Conservation (phyloP, 1,284 basidiomycete species). For the Spongiforma sp. region DNA sequence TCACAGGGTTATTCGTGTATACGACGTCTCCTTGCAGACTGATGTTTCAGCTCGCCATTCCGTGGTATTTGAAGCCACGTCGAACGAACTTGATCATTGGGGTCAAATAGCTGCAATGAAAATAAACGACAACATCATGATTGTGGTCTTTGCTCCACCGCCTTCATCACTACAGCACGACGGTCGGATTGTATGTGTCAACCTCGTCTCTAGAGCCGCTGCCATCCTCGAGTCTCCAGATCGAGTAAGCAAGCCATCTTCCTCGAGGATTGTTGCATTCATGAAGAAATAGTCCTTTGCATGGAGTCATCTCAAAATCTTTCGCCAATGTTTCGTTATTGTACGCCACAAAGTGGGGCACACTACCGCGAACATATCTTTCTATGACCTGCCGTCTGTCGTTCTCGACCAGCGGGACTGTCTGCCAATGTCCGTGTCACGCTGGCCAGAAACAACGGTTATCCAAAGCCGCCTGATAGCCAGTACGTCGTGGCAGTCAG, state of each 20-base stretch:
- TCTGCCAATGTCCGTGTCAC: conserved; percentile 1
- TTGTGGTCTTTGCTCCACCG: conserved; percentile 11
- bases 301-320: conserved; percentile 19
- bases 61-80: conserved; percentile 26
- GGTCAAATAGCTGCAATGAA: conserved; percentile 26
- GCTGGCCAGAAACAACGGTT: conserved; percentile 23
- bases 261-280: conserved; percentile 3
- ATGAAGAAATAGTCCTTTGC: conserved; percentile 13
- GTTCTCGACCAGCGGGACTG: conserved; percentile 14
- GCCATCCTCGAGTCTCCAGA: conserved; percentile 21
- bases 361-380: conserved; percentile 15
- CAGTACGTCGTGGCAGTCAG: conserved; percentile 22
- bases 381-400: conserved; percentile 24
- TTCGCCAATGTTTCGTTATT: conserved; percentile 17
- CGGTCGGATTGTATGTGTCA: conserved; percentile 26
- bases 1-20: conserved; percentile 27
- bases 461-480: conserved; percentile 12
- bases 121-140: conserved; percentile 24
- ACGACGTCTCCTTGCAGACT: conserved; percentile 18
- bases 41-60: conserved; percentile 3
- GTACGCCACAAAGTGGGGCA: not conserved
- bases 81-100: conserved; percentile 18
- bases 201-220: conserved; percentile 18
- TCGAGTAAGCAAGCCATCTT: conserved; percentile 19
- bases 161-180: conserved; percentile 6